These are phyloP conservation scores for Sutorius eximius DNA, from an alignment of 1,284 basidiomycete species.

Conservation along the genomic window DNA sequence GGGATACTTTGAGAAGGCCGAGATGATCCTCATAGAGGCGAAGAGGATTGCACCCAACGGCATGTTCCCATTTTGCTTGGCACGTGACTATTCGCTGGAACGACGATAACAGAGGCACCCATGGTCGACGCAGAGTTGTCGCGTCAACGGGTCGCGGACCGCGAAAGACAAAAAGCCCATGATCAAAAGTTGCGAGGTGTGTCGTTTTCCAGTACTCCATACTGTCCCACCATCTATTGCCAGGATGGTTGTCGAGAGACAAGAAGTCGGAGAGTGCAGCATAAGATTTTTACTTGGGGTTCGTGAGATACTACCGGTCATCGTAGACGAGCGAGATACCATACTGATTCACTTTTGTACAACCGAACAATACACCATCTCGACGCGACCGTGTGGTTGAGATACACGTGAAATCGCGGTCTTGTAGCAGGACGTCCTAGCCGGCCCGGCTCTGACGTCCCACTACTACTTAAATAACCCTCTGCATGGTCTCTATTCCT, in stretches of 20 bases:
- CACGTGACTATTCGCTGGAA: not conserved
- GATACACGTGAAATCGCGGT: slow-evolving; percentile 19
- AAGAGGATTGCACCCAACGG: slow-evolving; percentile 61
- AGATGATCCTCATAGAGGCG: slow-evolving; percentile 61
- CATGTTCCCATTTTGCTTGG: slow-evolving; percentile 24
- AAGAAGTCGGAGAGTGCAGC: slow-evolving; percentile 24
- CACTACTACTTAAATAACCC: slow-evolving; percentile 14
- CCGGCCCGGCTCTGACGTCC: slow-evolving; percentile 8
- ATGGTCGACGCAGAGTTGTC: slow-evolving; percentile 60
- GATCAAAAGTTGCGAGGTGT: slow-evolving; percentile 75
- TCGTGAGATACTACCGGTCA: not conserved
- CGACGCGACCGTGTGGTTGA: not conserved
- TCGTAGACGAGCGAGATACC: slow-evolving; percentile 18
- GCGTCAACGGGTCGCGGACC: slow-evolving; percentile 58
- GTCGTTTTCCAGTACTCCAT: not conserved
- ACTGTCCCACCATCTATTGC: slow-evolving; percentile 3
- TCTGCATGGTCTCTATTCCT: not conserved
- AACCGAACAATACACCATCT: not conserved
- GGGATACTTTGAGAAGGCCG: slow-evolving; percentile 72
- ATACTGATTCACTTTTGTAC: slow-evolving; percentile 7
- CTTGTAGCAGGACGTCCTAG: not conserved
- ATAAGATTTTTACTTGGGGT: not conserved
- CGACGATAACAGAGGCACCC: slow-evolving; percentile 47
- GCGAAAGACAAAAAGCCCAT: slow-evolving; percentile 60
- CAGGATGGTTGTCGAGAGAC: slow-evolving; percentile 44